Conservation (phyloP, 805 yeast species). For the Teunomyces barrocoloradensis region DNA sequence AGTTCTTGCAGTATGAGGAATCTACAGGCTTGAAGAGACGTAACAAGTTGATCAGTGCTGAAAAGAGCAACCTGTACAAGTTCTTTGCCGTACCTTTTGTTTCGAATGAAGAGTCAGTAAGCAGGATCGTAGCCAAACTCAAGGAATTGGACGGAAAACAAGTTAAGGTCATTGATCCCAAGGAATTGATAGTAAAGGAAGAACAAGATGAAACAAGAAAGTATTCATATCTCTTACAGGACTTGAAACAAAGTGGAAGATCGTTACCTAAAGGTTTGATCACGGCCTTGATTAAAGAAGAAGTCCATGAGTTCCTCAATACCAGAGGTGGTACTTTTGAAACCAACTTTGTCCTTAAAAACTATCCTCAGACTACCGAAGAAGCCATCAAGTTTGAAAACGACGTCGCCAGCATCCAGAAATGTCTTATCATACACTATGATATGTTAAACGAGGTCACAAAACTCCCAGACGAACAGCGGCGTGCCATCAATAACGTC, state of each 20-base stretch:
- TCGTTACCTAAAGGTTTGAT: conserved; percentile 45
- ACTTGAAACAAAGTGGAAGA: conserved; percentile 27
- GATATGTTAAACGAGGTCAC: conserved; percentile 25
- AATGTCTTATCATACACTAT: conserved; percentile 34
- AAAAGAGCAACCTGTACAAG: conserved; percentile 36
- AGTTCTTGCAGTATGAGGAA: conserved; percentile 47
- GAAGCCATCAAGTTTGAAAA: conserved; percentile 75
- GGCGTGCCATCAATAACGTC: conserved; percentile 42
- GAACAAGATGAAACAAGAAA: conserved; percentile 41
- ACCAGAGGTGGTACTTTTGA: conserved; percentile 39
- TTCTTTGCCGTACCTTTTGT: conserved; percentile 40
- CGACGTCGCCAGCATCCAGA: conserved; percentile 52
- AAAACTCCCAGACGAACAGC: conserved; percentile 16
- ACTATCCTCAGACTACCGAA: conserved; percentile 60
- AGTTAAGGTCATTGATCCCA: conserved; percentile 50
- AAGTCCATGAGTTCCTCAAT: conserved; percentile 31
- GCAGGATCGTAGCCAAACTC: conserved; percentile 16
- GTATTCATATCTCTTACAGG: conserved; percentile 54
- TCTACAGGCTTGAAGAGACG: conserved; percentile 53
- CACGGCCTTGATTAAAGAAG: conserved; percentile 47
- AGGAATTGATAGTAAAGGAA: conserved; percentile 45
- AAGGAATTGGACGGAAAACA: conserved; percentile 11
- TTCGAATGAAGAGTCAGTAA: conserved; percentile 15
- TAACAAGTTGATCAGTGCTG: conserved; percentile 39
- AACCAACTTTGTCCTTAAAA: conserved; percentile 49